Evolutionary conservation across 2,329 filamentous ascomycete genomes (phyloP).

Genomic region (Fusarium haematococcum): DNA sequence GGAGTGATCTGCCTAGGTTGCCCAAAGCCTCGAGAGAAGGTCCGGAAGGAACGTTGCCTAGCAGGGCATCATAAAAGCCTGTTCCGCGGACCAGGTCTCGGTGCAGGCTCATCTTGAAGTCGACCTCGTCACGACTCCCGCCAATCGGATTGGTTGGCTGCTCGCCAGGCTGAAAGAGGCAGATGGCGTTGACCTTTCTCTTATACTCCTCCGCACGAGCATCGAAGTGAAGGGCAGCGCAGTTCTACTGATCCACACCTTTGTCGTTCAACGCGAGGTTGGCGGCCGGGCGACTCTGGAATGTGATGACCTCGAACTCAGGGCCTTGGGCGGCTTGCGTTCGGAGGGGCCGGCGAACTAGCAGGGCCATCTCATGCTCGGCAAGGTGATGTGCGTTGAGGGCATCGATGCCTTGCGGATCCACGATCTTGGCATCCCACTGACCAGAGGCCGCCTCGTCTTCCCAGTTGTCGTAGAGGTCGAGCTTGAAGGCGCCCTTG

Average conservation of each 20-base stretch:
- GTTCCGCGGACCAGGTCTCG: slow-evolving; percentile 22
- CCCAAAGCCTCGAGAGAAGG: neutral
- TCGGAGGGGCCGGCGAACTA: neutral
- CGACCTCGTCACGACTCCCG: neutral
- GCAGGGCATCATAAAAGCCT: slow-evolving; percentile 9
- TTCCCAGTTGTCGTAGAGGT: neutral
- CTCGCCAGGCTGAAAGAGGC: neutral
- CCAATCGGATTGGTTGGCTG: neutral
- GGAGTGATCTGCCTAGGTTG: neutral
- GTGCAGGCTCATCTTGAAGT: slow-evolving; percentile 13
- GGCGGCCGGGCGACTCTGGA: neutral
- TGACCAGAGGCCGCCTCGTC: neutral
- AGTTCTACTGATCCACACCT: neutral
- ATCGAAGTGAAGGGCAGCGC: neutral
- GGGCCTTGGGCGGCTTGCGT: neutral
- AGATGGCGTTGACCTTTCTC: neutral
- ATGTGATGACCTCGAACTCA: neutral
- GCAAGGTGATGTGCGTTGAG: neutral
- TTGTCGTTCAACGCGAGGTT: neutral
- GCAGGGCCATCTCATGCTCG: neutral
- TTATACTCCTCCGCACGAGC: neutral
- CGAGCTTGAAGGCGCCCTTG: neutral
- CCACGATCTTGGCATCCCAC: neutral
- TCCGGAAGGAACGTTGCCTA: too few species aligned
- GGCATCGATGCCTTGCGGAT: neutral